These are phyloP conservation scores for Hypsizygus marmoreus DNA, from an alignment of 768 basidiomycete genomes.

Conservation along the genomic window DNA sequence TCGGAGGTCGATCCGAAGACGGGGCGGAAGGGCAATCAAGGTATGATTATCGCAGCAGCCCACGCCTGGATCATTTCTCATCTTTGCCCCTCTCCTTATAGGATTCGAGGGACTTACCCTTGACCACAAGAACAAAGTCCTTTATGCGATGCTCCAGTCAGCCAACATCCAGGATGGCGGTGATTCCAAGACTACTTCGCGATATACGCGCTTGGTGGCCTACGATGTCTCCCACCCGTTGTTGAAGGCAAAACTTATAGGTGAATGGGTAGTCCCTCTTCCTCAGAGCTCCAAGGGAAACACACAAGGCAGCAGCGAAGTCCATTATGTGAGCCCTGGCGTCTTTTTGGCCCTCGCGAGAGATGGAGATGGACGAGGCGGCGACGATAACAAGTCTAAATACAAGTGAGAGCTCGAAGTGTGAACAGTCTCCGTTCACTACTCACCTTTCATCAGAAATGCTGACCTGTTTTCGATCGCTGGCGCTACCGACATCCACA, in stretches of 20 bases:
- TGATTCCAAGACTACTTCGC: constrained; percentile 41
- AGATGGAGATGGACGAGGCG: constrained; percentile 63
- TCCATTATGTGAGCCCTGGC: constrained; percentile 52
- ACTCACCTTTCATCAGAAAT: constrained; percentile 36
- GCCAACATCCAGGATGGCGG: constrained; percentile 70
- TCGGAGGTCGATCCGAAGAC: constrained; percentile 47
- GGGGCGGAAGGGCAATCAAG: constrained; percentile 59
- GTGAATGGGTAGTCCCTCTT: constrained; percentile 63
- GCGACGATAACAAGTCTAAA: constrained; percentile 44
- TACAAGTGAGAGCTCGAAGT: constrained; percentile 46
- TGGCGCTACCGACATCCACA: constrained; percentile 62
- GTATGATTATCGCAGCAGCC: constrained; percentile 22
- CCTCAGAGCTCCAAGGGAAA: constrained; percentile 54
- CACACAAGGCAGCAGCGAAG: constrained; percentile 54
- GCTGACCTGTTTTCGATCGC: constrained; percentile 61
- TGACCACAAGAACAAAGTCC: constrained; percentile 44
- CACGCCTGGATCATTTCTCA: background rate
- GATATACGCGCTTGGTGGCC: constrained; percentile 57
- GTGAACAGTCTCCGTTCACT: background rate
- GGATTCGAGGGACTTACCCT: constrained; percentile 65
- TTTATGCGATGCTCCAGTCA: constrained; percentile 65
- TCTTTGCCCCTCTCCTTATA: constrained; percentile 15
- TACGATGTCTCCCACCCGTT: constrained; percentile 47
- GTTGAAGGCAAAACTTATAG: constrained; percentile 40
- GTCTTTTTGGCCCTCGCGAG: constrained; percentile 63